Base-by-base conservation (phyloP, 2,329 filamentous ascomycete species). In the Cadophora malorum region DNA sequence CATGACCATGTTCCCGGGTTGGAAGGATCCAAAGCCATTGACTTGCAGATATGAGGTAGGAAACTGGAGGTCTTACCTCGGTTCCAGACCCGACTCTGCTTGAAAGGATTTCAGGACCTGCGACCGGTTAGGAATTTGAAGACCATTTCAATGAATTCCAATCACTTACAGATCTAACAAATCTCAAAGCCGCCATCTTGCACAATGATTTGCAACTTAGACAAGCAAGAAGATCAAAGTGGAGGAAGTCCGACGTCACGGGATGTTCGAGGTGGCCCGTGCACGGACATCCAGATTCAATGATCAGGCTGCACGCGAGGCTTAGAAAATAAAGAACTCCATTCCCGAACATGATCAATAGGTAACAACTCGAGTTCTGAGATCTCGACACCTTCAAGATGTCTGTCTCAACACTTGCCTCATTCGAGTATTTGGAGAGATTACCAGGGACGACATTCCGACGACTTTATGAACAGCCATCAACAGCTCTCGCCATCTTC, bases 391-490 rank as follows among this genome's bases (percentile, higher is more conserved):
- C 38, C 33, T 64, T 66, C 65, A 76, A 73, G 33, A 79, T 79
- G 77, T 76, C 77, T 64, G 74, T 78, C 71, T 83, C 83, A 68
- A 85, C 86, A 70, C 83, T 88, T 69, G 84, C 87, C 71, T 86
- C 90, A 68, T 92, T 95, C 78, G 94, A 97, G 78, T 98, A 97
- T 81, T 90, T 98, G 79, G 94, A 98, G 85, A 89, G 90, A 79
- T 90, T 97, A 76, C 92, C 92, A 61, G 93, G 94, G 71, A 93
- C 92, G 52, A 96, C 93, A 45, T 97, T 98, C 80, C 88, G 89
- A 78, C 91, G 93, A 80, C 86, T 99, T 56, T 99, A 99, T 84
- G 91, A 94, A 82, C 94, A 97, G 83, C 96, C 96, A 35, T 97
- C 95, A 52, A 97, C 96, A 1, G 92, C 94, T 47, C 89, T 99